These are phyloP conservation scores for Fomitiporia mediterranea DNA, from an alignment of 1,284 basidiomycete genomes.

Conservation along the genomic window DNA sequence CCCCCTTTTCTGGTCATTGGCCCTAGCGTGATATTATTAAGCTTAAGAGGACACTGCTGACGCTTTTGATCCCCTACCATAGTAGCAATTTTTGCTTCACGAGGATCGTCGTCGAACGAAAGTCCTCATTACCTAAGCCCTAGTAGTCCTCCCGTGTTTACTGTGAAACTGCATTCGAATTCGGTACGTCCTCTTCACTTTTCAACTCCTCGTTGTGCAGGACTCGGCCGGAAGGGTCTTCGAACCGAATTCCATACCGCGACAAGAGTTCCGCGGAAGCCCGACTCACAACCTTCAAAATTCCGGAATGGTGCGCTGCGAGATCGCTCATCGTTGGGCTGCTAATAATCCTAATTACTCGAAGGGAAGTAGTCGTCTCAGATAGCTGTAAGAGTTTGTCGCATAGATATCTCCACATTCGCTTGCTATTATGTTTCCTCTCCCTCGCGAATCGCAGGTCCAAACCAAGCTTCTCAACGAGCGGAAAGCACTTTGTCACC, in stretches of 20 bases:
- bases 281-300: neutral
- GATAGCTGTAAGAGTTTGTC: neutral
- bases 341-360: slow-evolving; percentile 1
- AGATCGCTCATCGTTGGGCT: neutral
- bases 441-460: neutral
- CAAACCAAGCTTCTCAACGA: neutral
- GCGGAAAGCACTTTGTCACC: neutral
- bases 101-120: too few relatives aligned
- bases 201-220: neutral
- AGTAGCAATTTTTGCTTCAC: too few relatives aligned
- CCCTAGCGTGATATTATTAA: too few relatives aligned
- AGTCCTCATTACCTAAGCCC: too few relatives aligned
- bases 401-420: neutral
- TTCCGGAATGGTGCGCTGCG: neutral
- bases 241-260: neutral
- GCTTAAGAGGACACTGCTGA: too few relatives aligned
- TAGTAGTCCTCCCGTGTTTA: too few relatives aligned
- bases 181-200: neutral
- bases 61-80: too few relatives aligned
- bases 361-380: neutral
- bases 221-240: neutral
- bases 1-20: too few relatives aligned
- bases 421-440: neutral
- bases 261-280: neutral
- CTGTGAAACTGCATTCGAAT: too few relatives aligned